These are phyloP conservation scores for Pulveroboletus sp. DNA, from an alignment of 768 basidiomycete genomes.

Conservation along the genomic window DNA sequence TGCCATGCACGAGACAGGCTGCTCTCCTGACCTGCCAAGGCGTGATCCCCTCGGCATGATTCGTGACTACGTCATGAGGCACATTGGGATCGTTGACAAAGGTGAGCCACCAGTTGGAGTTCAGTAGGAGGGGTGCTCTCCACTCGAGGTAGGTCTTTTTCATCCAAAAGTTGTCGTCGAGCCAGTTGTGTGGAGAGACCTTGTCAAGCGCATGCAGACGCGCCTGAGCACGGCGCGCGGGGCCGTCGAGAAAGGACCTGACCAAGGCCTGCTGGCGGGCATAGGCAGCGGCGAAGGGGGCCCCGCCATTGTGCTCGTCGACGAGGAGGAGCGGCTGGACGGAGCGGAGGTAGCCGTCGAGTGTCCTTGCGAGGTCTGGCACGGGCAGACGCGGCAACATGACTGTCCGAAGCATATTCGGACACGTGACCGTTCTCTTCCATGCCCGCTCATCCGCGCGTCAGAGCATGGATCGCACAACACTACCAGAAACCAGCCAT, in stretches of 20 bases:
- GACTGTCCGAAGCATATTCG: conserved; percentile 15
- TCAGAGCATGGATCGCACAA: conserved; percentile 52
- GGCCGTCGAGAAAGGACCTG: conserved; percentile 10
- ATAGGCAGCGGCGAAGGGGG: conserved; percentile 36
- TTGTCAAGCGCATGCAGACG: conserved; percentile 67
- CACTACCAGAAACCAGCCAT: conserved; percentile 61
- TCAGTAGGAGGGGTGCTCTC: conserved; percentile 79
- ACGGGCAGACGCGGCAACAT: conserved; percentile 64
- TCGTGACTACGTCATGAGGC: conserved; percentile 38
- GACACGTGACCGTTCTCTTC: conserved; percentile 5
- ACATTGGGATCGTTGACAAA: conserved; percentile 71
- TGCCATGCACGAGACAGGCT: conserved; percentile 74
- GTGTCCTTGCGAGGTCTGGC: conserved; percentile 70
- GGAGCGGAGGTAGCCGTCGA: conserved; percentile 76
- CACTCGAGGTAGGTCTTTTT: conserved; percentile 86
- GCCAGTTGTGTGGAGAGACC: conserved; percentile 86
- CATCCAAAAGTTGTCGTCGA: conserved; percentile 91
- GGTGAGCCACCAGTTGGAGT: conserved; percentile 97
- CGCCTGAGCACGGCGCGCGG: conserved; percentile 18
- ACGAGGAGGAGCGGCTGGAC: conserved; percentile 79
- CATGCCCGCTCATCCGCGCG: conserved; percentile 27
- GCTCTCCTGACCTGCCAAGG: conserved; percentile 86
- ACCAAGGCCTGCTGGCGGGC: conserved; percentile 22
- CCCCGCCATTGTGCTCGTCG: conserved; percentile 58
- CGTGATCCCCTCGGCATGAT: conserved; percentile 43